Conservation (phyloP, 192 early-diverging fungal species). For the Glomus cerebriforme region DNA sequence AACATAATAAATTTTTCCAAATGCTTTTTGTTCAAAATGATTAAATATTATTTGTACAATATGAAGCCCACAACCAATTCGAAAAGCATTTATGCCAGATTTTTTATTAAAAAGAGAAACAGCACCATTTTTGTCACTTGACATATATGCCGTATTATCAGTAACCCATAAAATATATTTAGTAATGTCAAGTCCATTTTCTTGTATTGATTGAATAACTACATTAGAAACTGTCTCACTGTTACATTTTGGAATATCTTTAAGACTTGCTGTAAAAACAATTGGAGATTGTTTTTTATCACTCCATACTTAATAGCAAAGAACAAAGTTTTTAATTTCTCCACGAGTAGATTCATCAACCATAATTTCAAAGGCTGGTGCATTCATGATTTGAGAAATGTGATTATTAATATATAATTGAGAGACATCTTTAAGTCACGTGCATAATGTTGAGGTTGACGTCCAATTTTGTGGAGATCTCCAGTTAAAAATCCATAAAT, state of each 20-base stretch:
- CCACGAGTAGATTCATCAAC: not conserved
- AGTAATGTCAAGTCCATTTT: not conserved
- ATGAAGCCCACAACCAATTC: not conserved
- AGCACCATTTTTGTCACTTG: not conserved
- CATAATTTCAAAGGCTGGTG: not conserved
- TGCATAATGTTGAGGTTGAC: not conserved
- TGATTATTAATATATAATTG: not conserved
- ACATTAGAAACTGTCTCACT: not conserved
- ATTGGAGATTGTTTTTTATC: not conserved
- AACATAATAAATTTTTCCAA: not conserved
- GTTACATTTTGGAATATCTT: not conserved
- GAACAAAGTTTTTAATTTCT: not conserved
- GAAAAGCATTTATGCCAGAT: not conserved
- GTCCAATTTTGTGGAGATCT: not conserved
- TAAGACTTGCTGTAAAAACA: not conserved
- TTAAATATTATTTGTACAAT: not conserved
- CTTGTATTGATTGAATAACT: not conserved
- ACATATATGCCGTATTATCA: constrained; percentile 2
- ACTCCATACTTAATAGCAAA: not conserved
- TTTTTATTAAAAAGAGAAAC: not conserved
- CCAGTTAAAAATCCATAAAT: constrained; percentile 1
- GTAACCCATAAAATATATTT: constrained; percentile 1
- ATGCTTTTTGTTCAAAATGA: not conserved
- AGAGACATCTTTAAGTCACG: constrained; percentile 8
- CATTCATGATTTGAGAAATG: not conserved